A percentile compares a stretch with the other conserved stretches of the same genome.
Conservation (phyloP, 306 rosid species). For the Castanospermum australe region DNA sequence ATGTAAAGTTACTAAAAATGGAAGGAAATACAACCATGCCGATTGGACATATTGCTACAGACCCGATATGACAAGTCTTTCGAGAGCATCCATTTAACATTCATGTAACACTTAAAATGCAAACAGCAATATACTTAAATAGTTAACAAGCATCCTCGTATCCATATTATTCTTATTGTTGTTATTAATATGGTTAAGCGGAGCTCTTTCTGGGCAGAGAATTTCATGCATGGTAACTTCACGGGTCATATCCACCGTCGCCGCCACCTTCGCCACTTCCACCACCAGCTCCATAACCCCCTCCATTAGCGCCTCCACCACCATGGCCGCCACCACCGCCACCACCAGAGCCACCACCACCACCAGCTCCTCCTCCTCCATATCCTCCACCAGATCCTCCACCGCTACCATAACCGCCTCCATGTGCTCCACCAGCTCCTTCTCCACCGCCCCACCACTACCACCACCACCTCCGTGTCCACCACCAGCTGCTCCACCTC, state of each 20-base stretch:
- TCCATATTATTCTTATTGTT: conserved; percentile 27
- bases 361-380: conserved; percentile 33
- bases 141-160: conserved; percentile 5
- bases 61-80: neutral
- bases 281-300: conserved; percentile 38
- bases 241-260: conserved; percentile 54
- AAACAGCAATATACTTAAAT: neutral
- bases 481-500: conserved; percentile 35
- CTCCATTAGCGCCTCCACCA: conserved; percentile 38
- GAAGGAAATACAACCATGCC: neutral
- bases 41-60: neutral
- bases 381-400: conserved; percentile 34
- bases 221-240: conserved; percentile 7
- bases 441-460: conserved; percentile 37
- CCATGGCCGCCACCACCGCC: conserved; percentile 33
- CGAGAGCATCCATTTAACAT: neutral
- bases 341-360: conserved; percentile 37
- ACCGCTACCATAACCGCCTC: conserved; percentile 51
- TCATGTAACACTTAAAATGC: neutral
- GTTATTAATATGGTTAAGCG: neutral
- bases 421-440: conserved; percentile 44
- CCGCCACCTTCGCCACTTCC: conserved; percentile 44
- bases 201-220: neutral
- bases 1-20: neutral
- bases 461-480: conserved; percentile 34